A percentile compares a stretch with the other conserved stretches of the same genome.
phyloP scores from a whole-genome alignment of 345 rosid species.

The Pistacia vera region DNA sequence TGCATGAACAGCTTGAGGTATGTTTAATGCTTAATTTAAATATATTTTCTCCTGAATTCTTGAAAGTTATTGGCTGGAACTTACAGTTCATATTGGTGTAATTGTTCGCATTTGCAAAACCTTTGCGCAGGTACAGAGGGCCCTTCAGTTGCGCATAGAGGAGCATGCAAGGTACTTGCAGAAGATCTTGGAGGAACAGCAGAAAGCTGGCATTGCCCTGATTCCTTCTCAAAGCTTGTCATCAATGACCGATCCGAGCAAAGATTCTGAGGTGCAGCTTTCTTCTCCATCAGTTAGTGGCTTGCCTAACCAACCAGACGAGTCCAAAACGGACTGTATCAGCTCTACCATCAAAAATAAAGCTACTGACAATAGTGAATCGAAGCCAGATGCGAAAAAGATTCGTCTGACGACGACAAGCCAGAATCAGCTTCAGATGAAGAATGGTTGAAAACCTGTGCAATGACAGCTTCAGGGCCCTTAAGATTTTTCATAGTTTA shows the following conservation, averaged over 20 bases:
- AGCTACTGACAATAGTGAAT: slow-evolving; percentile 29
- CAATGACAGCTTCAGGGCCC: slow-evolving; percentile 24
- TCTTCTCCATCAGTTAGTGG: slow-evolving; percentile 28
- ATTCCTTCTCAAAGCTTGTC: slow-evolving; percentile 43
- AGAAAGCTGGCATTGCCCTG: slow-evolving; percentile 56
- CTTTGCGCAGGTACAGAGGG: slow-evolving; percentile 62
- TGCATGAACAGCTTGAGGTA: slow-evolving; percentile 91
- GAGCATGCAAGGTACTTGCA: slow-evolving; percentile 86
- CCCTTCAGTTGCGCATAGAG: slow-evolving; percentile 84
- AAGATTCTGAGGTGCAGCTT: slow-evolving; percentile 25
- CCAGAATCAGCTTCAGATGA: slow-evolving; percentile 27
- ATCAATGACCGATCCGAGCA: slow-evolving; percentile 30
- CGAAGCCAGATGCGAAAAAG: slow-evolving; percentile 42
- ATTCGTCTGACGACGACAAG: slow-evolving; percentile 32
- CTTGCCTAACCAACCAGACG: slow-evolving; percentile 15
- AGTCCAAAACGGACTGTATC: slow-evolving; percentile 40
- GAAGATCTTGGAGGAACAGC: slow-evolving; percentile 82
- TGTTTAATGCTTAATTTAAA: background rate
- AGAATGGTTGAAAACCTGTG: slow-evolving; percentile 37
- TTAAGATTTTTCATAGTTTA: background rate
- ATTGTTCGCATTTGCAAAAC: slow-evolving; percentile 3
- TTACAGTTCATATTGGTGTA: background rate
- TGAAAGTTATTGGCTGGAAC: too few relatives aligned
- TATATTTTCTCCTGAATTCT: background rate
- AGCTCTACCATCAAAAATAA: slow-evolving; percentile 37